These are phyloP conservation scores for Persicaria maculosa DNA, from an alignment of 148 eudicot genomes.

Conservation along the genomic window DNA sequence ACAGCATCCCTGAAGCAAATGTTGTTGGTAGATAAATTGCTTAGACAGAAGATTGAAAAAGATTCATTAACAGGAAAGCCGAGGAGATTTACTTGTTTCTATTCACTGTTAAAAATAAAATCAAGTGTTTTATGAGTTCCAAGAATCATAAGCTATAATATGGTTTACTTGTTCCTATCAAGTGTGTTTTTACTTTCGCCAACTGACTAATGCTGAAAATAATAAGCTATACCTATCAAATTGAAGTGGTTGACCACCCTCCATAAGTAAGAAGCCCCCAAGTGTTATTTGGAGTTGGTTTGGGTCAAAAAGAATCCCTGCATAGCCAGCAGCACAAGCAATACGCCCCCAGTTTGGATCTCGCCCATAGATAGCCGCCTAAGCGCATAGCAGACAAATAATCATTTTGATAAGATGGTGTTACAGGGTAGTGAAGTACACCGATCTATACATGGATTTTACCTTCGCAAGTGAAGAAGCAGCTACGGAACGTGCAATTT, in stretches of 20 bases:
- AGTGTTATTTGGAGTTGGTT: constrained; percentile 68
- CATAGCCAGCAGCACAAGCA: constrained; percentile 99
- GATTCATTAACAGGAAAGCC: neutral
- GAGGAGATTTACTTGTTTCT: too few species aligned
- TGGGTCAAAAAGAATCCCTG: constrained; percentile 63
- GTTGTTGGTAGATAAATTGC: neutral
- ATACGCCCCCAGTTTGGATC: constrained; percentile 99
- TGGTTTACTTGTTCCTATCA: too few species aligned
- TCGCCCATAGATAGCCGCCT: constrained; percentile 97
- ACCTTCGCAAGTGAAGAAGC: constrained; percentile 92
- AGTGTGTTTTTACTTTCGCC: neutral
- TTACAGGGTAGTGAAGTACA: neutral
- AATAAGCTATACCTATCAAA: constrained; percentile 58
- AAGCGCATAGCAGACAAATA: constrained; percentile 11
- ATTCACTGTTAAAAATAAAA: neutral
- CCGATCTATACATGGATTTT: neutral
- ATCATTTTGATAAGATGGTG: neutral
- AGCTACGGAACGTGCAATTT: constrained; percentile 90
- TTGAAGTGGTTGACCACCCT: constrained; percentile 79
- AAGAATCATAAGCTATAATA: neutral
- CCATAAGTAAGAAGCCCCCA: constrained; percentile 83
- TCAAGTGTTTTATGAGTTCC: neutral
- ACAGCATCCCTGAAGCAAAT: constrained; percentile 50
- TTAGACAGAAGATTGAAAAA: neutral
- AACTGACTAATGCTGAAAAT: neutral